phyloP scores from a whole-genome alignment of 2,329 filamentous ascomycete species.

The Alternaria atra region DNA sequence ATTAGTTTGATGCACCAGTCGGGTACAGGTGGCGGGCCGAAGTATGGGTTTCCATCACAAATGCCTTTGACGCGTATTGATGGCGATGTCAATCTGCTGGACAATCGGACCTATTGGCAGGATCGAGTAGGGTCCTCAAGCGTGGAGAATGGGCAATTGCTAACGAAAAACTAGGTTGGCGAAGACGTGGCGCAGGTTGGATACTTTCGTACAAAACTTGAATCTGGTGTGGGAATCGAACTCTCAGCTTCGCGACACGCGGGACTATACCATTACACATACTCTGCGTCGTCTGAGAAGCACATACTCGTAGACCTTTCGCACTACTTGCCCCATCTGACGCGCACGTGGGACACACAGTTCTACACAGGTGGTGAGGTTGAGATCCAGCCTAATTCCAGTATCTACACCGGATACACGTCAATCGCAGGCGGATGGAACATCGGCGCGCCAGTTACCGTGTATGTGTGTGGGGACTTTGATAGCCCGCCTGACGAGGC shows the following conservation, averaged over 20 bases:
- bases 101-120: constrained; percentile 56
- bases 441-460: constrained; percentile 46
- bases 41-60: constrained; percentile 54
- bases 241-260: constrained; percentile 50
- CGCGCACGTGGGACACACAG: constrained; percentile 47
- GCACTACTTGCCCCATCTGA: constrained; percentile 53
- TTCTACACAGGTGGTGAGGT: constrained; percentile 50
- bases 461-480: constrained; percentile 50
- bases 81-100: constrained; percentile 53
- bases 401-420: constrained; percentile 44
- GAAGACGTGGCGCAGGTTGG: constrained; percentile 48
- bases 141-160: background rate
- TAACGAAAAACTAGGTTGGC: constrained; percentile 26
- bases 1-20: constrained; percentile 53
- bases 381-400: constrained; percentile 41
- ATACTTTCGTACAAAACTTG: constrained; percentile 47
- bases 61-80: constrained; percentile 54
- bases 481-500: constrained; percentile 34
- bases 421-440: constrained; percentile 51
- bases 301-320: constrained; percentile 60
- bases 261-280: constrained; percentile 50
- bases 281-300: constrained; percentile 48
- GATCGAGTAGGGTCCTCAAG: constrained; percentile 34
- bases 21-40: constrained; percentile 48
- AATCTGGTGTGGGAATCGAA: constrained; percentile 48